Evolutionary conservation across 2,329 filamentous ascomycete species (phyloP).

Genomic region (Xylaria sp.): DNA sequence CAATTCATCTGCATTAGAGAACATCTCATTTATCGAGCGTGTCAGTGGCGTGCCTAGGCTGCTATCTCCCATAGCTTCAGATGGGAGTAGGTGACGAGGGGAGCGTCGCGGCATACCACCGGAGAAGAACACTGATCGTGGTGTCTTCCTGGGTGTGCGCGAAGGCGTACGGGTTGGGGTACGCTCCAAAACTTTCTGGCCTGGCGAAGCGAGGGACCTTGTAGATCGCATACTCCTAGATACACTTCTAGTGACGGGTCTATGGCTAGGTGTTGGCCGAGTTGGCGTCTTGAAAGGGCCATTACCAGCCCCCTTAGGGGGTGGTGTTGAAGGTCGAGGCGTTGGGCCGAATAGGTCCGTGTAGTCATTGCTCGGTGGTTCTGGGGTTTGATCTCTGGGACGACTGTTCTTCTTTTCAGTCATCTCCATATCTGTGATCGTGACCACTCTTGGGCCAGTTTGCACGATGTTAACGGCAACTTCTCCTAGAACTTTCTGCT

Average conservation of each 20-base stretch:
- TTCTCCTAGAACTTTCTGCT: constrained; percentile 66
- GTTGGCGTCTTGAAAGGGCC: constrained; percentile 66
- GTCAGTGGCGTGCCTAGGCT: constrained; percentile 34
- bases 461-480: constrained; percentile 59
- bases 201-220: constrained; percentile 52
- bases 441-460: constrained; percentile 46
- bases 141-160: constrained; percentile 43
- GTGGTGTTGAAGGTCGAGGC: constrained; percentile 58
- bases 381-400: constrained; percentile 45
- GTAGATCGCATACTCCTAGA: constrained; percentile 60
- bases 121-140: constrained; percentile 40
- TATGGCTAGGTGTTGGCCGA: constrained; percentile 65
- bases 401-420: constrained; percentile 52
- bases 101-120: constrained; percentile 43
- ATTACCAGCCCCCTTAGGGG: constrained; percentile 54
- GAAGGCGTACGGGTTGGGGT: constrained; percentile 54
- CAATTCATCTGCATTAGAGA: constrained; percentile 61
- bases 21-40: constrained; percentile 62
- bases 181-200: constrained; percentile 50
- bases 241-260: constrained; percentile 65
- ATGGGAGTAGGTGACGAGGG: constrained; percentile 41
- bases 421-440: constrained; percentile 42
- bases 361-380: constrained; percentile 43
- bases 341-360: constrained; percentile 70
- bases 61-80: constrained; percentile 32